These are phyloP conservation scores for Alternaria longipes DNA, from an alignment of 2,329 filamentous ascomycete genomes.

Conservation along the genomic window DNA sequence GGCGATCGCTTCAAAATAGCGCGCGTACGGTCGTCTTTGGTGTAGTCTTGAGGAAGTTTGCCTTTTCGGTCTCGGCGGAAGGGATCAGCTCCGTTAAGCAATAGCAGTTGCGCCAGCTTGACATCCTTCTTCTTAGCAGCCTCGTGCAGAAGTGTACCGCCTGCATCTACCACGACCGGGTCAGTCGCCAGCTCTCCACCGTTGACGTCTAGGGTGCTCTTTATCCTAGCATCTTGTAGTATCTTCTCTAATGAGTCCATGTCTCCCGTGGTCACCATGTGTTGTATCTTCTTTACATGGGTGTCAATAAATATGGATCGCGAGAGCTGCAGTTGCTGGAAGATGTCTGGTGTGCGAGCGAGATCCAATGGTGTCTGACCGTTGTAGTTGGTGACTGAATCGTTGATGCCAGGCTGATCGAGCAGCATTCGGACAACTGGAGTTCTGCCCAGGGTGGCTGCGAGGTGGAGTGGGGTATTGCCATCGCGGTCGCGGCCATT, in stretches of 20 bases:
- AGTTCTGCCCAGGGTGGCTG: slow-evolving; percentile 80
- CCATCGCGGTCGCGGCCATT: slow-evolving; percentile 93
- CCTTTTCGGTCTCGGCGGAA: slow-evolving; percentile 95
- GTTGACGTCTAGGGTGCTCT: slow-evolving; percentile 91
- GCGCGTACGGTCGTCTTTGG: slow-evolving; percentile 89
- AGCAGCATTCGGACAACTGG: slow-evolving; percentile 84
- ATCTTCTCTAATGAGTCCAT: slow-evolving; percentile 82
- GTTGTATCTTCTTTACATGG: slow-evolving; percentile 85
- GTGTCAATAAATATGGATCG: slow-evolving; percentile 88
- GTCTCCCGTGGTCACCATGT: slow-evolving; percentile 74
- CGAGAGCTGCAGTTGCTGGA: slow-evolving; percentile 90
- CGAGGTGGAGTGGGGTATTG: slow-evolving; percentile 91
- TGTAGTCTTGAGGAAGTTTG: slow-evolving; percentile 94
- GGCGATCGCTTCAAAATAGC: slow-evolving; percentile 93
- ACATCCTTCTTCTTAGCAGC: slow-evolving; percentile 88
- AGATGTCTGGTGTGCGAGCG: slow-evolving; percentile 91
- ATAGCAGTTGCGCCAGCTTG: slow-evolving; percentile 85
- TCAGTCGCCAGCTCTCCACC: slow-evolving; percentile 88
- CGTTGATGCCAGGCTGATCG: slow-evolving; percentile 84
- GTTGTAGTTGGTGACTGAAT: slow-evolving; percentile 83
- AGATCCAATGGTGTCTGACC: slow-evolving; percentile 88
- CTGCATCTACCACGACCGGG: slow-evolving; percentile 75
- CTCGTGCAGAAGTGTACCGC: slow-evolving; percentile 94
- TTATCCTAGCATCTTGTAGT: slow-evolving; percentile 83
- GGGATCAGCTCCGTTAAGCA: slow-evolving; percentile 94